Evolutionary conservation across 495 filamentous ascomycete species (phyloP), one percentile per base, ranked within the genome.

Genomic region (Amphirosellinia nigrospora): DNA sequence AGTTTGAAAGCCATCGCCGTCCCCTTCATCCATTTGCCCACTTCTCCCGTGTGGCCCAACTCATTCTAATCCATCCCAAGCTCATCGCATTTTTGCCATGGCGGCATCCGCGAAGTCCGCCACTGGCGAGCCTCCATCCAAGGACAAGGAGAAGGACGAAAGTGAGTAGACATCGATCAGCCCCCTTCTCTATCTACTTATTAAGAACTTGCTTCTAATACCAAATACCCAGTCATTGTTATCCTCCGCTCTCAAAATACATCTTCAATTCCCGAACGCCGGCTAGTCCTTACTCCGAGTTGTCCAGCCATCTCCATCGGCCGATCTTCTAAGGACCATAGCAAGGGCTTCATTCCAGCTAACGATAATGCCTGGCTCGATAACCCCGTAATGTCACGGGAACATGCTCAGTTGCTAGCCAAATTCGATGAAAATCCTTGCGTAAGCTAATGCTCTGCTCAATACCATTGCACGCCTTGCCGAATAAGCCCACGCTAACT

Each of bases 351-450:
- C 32, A 41, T 81, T 11, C 74, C 72, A 36, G 69, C 71, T 5
- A 15, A 26, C 3, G 77, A 89, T 64, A 97, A 96, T 80, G 90
- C 83, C 11, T 92, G 88, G 84, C 93, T 94, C 70, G 88, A 94
- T 39, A 93, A 89, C 73, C 87, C 92, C 0, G 92, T 96, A 30
- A 91, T 97, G 86, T 96, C 92, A 34, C 86, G 94, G 36, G 78
- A 87, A 11, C 94, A 97, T 81, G 94, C 93, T 13, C 80, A 85
- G 61, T 73, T 97, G 10, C 68, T 74, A 13, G 80, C 85, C 13
- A 75, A 83, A 48, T 43, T 79, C 4, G 75, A 86, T 0, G 68
- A 60, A 9, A 45, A 41, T 4, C 64, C 55, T 2, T 45, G 39
- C 46, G 68, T 70, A 66, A 70, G 61, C 34, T 69, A 43, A 65